Conservation (phyloP, 2,329 filamentous ascomycete species). For the Penicillium palitans region DNA sequence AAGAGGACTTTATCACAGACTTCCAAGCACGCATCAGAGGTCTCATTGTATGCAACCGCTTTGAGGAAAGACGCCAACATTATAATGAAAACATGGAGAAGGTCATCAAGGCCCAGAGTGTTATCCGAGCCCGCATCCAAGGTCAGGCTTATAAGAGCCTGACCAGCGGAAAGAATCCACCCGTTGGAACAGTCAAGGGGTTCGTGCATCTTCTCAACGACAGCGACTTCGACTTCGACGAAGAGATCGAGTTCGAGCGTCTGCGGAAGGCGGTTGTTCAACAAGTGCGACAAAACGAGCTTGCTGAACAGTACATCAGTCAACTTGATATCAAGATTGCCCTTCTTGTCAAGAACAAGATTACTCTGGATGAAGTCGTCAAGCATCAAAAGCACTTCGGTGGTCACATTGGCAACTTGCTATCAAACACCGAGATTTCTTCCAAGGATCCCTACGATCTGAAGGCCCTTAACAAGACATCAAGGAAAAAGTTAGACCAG, state of each 20-base stretch:
- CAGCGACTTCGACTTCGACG: slow-evolving; percentile 98
- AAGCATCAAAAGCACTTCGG: slow-evolving; percentile 96
- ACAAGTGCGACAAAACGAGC: slow-evolving; percentile 94
- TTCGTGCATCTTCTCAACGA: slow-evolving; percentile 98
- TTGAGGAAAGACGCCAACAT: slow-evolving; percentile 81
- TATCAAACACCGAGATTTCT: slow-evolving; percentile 84
- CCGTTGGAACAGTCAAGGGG: slow-evolving; percentile 94
- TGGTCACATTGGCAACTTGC: slow-evolving; percentile 77
- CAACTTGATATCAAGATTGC: slow-evolving; percentile 99
- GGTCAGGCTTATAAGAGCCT: slow-evolving; percentile 97
- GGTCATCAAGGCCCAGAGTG: slow-evolving; percentile 97
- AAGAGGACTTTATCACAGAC: slow-evolving; percentile 74
- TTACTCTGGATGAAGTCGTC: slow-evolving; percentile 95
- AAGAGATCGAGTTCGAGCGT: slow-evolving; percentile 95
- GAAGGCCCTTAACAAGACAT: slow-evolving; percentile 96
- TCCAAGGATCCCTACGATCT: slow-evolving; percentile 93
- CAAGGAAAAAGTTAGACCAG: slow-evolving; percentile 88
- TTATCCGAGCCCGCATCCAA: slow-evolving; percentile 90
- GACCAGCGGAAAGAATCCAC: slow-evolving; percentile 93
- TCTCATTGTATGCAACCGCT: slow-evolving; percentile 70
- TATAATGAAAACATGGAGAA: slow-evolving; percentile 98
- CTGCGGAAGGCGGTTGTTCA: slow-evolving; percentile 95
- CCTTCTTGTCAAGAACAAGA: slow-evolving; percentile 98
- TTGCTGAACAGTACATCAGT: slow-evolving; percentile 96
- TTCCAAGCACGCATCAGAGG: slow-evolving; percentile 75